Conservation (phyloP, 306 rosid species). For the Cercis canadensis region DNA sequence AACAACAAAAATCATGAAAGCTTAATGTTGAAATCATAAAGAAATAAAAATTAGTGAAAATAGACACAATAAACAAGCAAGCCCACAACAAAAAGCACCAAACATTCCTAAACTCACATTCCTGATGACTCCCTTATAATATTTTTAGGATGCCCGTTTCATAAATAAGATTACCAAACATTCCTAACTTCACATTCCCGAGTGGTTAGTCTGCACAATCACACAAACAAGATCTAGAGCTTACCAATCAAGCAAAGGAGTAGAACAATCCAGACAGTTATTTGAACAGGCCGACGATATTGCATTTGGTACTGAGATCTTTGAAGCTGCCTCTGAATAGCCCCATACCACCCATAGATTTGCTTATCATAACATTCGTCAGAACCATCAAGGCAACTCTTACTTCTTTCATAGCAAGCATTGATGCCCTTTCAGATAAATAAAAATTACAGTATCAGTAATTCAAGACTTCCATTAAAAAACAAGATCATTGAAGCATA, state of each 20-base stretch:
- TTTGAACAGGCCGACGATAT: slow-evolving; percentile 73
- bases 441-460: slow-evolving; percentile 20
- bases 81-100: not conserved
- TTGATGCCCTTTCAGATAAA: slow-evolving; percentile 52
- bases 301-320: slow-evolving; percentile 91
- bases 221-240: slow-evolving; percentile 39
- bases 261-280: slow-evolving; percentile 61
- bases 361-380: slow-evolving; percentile 81
- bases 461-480: not conserved
- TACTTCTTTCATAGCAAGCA: slow-evolving; percentile 62
- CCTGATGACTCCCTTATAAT: slow-evolving; percentile 4
- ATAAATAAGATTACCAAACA: slow-evolving; percentile 3
- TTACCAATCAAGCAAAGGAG: slow-evolving; percentile 82
- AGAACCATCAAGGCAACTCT: slow-evolving; percentile 67
- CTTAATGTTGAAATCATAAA: not conserved
- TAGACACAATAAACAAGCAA: no score
- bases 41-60: no score
- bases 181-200: not conserved
- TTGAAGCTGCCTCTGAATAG: slow-evolving; percentile 83
- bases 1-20: not conserved
- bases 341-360: slow-evolving; percentile 90
- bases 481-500: slow-evolving; percentile 30
- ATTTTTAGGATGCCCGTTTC: slow-evolving; percentile 17
- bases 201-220: not conserved
- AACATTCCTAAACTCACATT: slow-evolving; percentile 20